Percentiles rank a stretch among this genome's conserved stretches.
These are phyloP conservation scores for Atkinsonella hypoxylon DNA, from an alignment of 2,329 filamentous ascomycete species.

Conservation along the genomic window DNA sequence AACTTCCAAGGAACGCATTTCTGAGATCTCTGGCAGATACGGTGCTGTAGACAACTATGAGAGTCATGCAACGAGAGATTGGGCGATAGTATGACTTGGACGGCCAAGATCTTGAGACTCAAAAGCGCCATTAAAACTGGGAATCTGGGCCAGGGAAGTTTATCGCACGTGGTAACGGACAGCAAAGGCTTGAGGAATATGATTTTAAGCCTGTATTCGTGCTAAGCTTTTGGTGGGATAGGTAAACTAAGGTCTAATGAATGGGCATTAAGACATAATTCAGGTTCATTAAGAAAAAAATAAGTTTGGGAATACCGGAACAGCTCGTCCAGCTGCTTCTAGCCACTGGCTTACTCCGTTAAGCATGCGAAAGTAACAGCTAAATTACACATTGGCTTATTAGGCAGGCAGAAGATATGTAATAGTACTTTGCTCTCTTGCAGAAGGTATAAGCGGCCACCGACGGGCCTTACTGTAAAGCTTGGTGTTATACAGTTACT, in stretches of 20 bases:
- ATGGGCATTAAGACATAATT: not conserved
- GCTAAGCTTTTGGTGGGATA: not conserved
- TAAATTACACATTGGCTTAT: too few relatives aligned
- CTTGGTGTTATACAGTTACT: too few relatives aligned
- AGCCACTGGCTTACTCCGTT: not conserved
- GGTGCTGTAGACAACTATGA: not conserved
- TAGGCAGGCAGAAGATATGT: too few relatives aligned
- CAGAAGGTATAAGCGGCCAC: too few relatives aligned
- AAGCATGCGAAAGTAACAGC: too few relatives aligned
- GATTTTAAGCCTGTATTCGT: not conserved
- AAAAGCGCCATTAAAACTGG: not conserved
- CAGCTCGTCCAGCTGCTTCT: not conserved
- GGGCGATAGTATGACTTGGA: not conserved
- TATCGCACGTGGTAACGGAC: too few relatives aligned
- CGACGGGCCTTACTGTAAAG: too few relatives aligned
- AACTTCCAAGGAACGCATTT: not conserved
- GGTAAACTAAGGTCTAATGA: not conserved
- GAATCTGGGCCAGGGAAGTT: too few relatives aligned
- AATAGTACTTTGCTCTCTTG: too few relatives aligned
- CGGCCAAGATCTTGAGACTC: not conserved
- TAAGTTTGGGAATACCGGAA: not conserved
- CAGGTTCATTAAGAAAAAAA: not conserved
- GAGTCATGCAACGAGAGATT: not conserved
- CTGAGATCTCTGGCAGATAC: not conserved
- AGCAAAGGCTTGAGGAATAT: not conserved